Evolutionary conservation across 805 yeast species (phyloP).

Genomic region (Metschnikowia santaceciliae): DNA sequence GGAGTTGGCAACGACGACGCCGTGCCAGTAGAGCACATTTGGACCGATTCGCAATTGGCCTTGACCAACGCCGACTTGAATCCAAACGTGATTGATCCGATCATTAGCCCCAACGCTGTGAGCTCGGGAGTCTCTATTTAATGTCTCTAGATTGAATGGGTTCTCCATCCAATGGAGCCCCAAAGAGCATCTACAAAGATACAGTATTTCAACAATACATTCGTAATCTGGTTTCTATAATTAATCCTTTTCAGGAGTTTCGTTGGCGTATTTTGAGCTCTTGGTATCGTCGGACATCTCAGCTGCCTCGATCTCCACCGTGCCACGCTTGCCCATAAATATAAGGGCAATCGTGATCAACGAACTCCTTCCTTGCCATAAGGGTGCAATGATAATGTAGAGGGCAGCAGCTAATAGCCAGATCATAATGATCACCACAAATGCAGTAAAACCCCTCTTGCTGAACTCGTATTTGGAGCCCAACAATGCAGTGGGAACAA

Average conservation of each 20-base stretch:
- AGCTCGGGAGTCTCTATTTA: conserved; percentile 55
- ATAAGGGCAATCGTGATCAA: background rate
- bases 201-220: background rate
- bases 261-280: background rate
- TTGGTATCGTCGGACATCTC: background rate
- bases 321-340: background rate
- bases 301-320: background rate
- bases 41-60: conserved; percentile 80
- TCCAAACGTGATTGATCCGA: conserved; percentile 61
- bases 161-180: too few relatives aligned
- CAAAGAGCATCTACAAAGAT: background rate
- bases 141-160: background rate
- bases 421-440: conserved; percentile 35
- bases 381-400: conserved; percentile 35
- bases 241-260: background rate
- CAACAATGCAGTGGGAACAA: conserved; percentile 29
- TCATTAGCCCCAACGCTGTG: conserved; percentile 59
- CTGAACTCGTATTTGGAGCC: conserved; percentile 33
- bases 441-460: conserved; percentile 32
- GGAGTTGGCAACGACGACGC: conserved; percentile 70
- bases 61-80: conserved; percentile 63
- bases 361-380: conserved; percentile 28
- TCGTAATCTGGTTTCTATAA: background rate
- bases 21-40: conserved; percentile 56
- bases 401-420: conserved; percentile 33